Conservation (phyloP, 2,329 filamentous ascomycete genomes). For the Grosmannia penicillata region DNA sequence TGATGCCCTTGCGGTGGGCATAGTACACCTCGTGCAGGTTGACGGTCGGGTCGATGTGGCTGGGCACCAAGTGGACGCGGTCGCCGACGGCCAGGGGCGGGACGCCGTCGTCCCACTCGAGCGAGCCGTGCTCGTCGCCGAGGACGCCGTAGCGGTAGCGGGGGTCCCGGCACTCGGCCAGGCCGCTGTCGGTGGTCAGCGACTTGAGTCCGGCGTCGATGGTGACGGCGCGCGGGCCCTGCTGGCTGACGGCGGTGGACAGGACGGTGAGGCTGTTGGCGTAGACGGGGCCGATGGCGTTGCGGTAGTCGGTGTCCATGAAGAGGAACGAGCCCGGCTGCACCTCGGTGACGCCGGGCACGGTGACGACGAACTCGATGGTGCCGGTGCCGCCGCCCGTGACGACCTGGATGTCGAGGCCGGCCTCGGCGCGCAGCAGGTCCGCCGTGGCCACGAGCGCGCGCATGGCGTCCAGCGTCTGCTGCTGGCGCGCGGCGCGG, state of each 20-base stretch:
- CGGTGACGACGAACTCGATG: constrained; percentile 34
- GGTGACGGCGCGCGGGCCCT: constrained; percentile 26
- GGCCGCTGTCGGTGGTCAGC: constrained; percentile 34
- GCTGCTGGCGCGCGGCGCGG: constrained; percentile 22
- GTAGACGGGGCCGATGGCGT: constrained; percentile 33
- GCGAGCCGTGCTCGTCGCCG: constrained; percentile 33
- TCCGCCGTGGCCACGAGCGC: constrained; percentile 27
- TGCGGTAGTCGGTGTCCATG: constrained; percentile 42
- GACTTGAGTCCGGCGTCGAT: constrained; percentile 35
- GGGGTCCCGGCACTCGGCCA: constrained; percentile 29
- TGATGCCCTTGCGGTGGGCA: constrained; percentile 28
- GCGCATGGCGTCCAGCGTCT: constrained; percentile 30
- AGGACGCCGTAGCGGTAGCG: constrained; percentile 27
- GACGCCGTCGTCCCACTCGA: constrained; percentile 27
- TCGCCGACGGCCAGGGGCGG: constrained; percentile 26
- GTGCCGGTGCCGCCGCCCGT: constrained; percentile 38
- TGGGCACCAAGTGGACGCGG: constrained; percentile 35
- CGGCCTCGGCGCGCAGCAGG: constrained; percentile 21
- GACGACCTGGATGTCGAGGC: constrained; percentile 30
- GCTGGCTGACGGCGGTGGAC: constrained; percentile 31
- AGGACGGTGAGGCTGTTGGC: constrained; percentile 32
- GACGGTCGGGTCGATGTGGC: constrained; percentile 38
- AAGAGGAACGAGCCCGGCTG: constrained; percentile 41
- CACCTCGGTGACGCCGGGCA: constrained; percentile 35
- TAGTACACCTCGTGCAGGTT: constrained; percentile 37